phyloP scores from a whole-genome alignment of 164 flowering plant genomes.

The Sextonia rubra region DNA sequence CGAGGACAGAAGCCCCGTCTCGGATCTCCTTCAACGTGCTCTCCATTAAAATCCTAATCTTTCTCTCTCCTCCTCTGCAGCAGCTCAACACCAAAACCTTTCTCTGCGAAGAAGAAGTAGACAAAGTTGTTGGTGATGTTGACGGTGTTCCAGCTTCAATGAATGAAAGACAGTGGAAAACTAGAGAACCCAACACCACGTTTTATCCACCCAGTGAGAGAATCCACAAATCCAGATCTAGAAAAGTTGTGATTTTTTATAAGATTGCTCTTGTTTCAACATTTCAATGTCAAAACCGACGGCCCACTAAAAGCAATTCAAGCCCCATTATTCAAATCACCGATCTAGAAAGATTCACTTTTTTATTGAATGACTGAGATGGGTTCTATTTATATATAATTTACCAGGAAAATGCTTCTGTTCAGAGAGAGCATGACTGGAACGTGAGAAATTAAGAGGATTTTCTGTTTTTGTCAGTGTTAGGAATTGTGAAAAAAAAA shows the following conservation, averaged over 20 bases:
- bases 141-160: neutral
- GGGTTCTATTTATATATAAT: no score
- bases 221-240: no score
- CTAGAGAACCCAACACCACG: neutral
- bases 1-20: constrained; percentile 28
- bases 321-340: neutral
- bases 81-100: constrained; percentile 9
- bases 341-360: neutral
- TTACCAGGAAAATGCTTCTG: neutral
- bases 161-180: neutral
- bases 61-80: constrained; percentile 19
- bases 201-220: neutral
- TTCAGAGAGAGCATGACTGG: neutral
- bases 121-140: neutral
- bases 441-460: no score
- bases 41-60: constrained; percentile 19
- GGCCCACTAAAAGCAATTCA: neutral
- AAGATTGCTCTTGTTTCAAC: neutral
- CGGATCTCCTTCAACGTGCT: constrained; percentile 31
- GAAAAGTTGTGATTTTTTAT: neutral
- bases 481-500: no score
- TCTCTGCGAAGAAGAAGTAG: constrained; percentile 20
- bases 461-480: no score
- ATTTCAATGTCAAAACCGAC: neutral
- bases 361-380: neutral